Percentiles rank a stretch among this genome's conserved stretches.
Evolutionary conservation across 1,284 basidiomycete genomes (phyloP).

Genomic region (Pseudozyma flocculosa): DNA sequence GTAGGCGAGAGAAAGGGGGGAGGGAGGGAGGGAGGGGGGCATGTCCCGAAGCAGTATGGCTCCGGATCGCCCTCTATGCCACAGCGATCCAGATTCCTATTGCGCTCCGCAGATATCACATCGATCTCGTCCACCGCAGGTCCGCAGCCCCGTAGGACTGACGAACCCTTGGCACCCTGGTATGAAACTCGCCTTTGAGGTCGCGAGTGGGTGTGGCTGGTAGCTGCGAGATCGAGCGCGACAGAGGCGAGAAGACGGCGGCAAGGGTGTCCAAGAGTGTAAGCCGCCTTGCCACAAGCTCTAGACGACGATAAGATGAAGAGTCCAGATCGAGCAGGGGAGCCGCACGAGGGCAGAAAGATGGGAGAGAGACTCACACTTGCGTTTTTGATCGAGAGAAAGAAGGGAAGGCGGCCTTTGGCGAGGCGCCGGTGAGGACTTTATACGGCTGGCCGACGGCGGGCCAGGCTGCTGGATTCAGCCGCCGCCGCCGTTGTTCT

Average conservation of each 20-base stretch:
- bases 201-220: slow-evolving; percentile 53
- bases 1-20: slow-evolving; percentile 1
- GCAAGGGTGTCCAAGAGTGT: background rate
- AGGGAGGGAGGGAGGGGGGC: slow-evolving; percentile 4
- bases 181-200: slow-evolving; percentile 30
- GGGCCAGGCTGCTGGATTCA: background rate
- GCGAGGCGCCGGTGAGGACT: background rate
- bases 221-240: slow-evolving; percentile 18
- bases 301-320: background rate
- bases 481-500: no score
- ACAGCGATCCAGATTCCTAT: slow-evolving; percentile 39
- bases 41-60: slow-evolving; percentile 45
- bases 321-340: no score
- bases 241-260: slow-evolving; percentile 1
- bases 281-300: no score
- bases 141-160: slow-evolving; percentile 2
- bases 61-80: slow-evolving; percentile 20
- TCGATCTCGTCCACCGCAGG: slow-evolving; percentile 43
- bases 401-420: slow-evolving; percentile 2
- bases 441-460: background rate
- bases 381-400: slow-evolving; percentile 49
- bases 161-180: slow-evolving; percentile 35
- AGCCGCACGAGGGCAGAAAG: no score
- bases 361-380: no score
- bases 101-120: slow-evolving; percentile 41